A percentile compares a stretch with the other conserved stretches of the same genome.
Conservation (phyloP, 1,139 yeast genomes). For the Meyerozyma smithsonii region DNA sequence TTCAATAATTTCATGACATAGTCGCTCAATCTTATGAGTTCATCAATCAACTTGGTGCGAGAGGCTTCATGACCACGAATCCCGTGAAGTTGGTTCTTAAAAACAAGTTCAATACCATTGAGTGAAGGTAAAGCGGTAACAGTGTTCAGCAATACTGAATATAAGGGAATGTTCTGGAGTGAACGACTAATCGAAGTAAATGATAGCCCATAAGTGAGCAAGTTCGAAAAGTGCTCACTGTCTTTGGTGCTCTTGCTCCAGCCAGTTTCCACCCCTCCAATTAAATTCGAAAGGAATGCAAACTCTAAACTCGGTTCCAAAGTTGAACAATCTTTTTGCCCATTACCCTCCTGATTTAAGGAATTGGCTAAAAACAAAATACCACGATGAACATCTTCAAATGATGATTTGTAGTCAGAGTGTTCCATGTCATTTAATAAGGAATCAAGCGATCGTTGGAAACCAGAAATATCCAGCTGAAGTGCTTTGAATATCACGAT, state of each 20-base stretch:
- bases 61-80: background rate
- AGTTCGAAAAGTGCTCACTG: background rate
- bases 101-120: background rate
- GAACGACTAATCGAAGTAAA: background rate
- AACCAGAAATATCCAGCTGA: background rate
- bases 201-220: background rate
- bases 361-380: background rate
- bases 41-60: background rate
- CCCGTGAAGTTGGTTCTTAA: background rate
- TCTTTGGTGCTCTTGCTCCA: background rate
- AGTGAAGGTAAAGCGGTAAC: background rate
- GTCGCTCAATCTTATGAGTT: background rate
- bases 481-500: background rate
- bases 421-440: background rate
- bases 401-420: background rate
- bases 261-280: background rate
- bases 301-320: background rate
- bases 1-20: background rate
- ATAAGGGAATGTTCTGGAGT: constrained; percentile 3
- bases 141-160: background rate
- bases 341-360: too few species aligned
- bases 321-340: too few species aligned
- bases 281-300: background rate
- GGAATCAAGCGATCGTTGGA: background rate
- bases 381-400: background rate